These are phyloP conservation scores for Saccharomycopsis sp. DNA, from an alignment of 805 yeast genomes.

Conservation along the genomic window DNA sequence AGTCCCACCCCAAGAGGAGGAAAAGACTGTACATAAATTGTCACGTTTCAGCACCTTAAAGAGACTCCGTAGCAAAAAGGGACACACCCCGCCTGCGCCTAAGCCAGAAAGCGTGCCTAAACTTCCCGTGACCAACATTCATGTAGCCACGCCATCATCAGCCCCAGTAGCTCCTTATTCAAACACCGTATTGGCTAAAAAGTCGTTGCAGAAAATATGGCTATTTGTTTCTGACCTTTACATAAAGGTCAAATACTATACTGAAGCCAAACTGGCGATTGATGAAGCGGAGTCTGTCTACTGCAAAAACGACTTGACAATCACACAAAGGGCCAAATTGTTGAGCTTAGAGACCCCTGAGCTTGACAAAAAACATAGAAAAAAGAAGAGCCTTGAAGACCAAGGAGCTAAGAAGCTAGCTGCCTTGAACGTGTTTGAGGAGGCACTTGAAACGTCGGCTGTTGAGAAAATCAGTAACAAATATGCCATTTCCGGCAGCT, in stretches of 20 bases:
- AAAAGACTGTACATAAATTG: neutral
- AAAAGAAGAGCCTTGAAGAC: conserved; percentile 17
- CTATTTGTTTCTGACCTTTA: conserved; percentile 64
- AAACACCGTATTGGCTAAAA: conserved; percentile 29
- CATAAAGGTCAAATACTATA: conserved; percentile 42
- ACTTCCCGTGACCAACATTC: conserved; percentile 16
- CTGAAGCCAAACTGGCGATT: conserved; percentile 65
- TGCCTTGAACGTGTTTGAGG: conserved; percentile 60
- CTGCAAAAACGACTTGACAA: conserved; percentile 33
- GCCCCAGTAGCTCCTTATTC: conserved; percentile 16
- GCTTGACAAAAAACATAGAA: conserved; percentile 28
- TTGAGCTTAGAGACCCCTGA: conserved; percentile 22
- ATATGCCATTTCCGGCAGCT: conserved; percentile 46
- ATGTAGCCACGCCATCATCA: conserved; percentile 11
- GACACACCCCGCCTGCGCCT: too few relatives aligned
- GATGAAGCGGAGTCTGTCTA: conserved; percentile 56
- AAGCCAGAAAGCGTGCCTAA: neutral
- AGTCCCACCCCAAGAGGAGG: neutral
- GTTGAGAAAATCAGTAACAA: conserved; percentile 24
- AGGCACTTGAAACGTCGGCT: conserved; percentile 1
- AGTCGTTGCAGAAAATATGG: conserved; percentile 60
- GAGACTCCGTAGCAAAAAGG: neutral
- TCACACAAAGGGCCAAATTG: conserved; percentile 7
- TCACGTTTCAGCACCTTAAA: conserved; percentile 10
- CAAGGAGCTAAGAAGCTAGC: neutral